Percentiles rank a stretch among this genome's conserved stretches.
phyloP scores from a whole-genome alignment of 179 eudicot genomes.

The Pouteria campechiana region DNA sequence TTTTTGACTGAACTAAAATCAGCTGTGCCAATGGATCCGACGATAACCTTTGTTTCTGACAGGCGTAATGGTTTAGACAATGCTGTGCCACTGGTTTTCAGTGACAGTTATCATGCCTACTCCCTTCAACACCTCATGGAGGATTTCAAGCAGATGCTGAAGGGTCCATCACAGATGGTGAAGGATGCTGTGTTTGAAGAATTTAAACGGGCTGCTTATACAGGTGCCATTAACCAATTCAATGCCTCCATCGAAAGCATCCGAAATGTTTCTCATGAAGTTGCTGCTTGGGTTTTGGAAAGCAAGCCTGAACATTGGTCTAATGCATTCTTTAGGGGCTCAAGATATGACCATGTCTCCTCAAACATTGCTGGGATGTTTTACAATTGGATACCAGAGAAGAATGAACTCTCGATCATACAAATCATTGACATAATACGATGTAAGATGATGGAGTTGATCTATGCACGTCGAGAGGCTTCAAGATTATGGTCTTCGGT shows the following conservation, averaged over 20 bases:
- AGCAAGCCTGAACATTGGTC: conserved; percentile 14
- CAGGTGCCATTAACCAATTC: conserved; percentile 4
- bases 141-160: conserved; percentile 9
- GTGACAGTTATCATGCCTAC: conserved; percentile 8
- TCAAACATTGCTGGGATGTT: conserved; percentile 4
- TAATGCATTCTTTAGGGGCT: conserved; percentile 14
- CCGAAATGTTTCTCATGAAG: conserved; percentile 9
- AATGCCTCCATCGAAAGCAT: conserved; percentile 6
- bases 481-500: conserved; percentile 9
- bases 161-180: conserved; percentile 3
- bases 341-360: conserved; percentile 7
- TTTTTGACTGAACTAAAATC: conserved; percentile 10
- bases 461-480: conserved; percentile 9
- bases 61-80: conserved; percentile 5
- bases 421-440: conserved; percentile 11
- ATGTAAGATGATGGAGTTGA: conserved; percentile 11
- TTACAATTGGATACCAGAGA: conserved; percentile 10
- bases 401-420: conserved; percentile 5
- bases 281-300: conserved; percentile 14
- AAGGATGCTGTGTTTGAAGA: conserved; percentile 1
- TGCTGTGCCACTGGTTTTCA: conserved; percentile 3
- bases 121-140: conserved; percentile 13
- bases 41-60: conserved; percentile 15
- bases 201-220: conserved; percentile 9
- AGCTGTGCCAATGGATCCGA: background rate